phyloP scores from a whole-genome alignment of 139 green algal species.

The Tetratostichococcus sp. region DNA sequence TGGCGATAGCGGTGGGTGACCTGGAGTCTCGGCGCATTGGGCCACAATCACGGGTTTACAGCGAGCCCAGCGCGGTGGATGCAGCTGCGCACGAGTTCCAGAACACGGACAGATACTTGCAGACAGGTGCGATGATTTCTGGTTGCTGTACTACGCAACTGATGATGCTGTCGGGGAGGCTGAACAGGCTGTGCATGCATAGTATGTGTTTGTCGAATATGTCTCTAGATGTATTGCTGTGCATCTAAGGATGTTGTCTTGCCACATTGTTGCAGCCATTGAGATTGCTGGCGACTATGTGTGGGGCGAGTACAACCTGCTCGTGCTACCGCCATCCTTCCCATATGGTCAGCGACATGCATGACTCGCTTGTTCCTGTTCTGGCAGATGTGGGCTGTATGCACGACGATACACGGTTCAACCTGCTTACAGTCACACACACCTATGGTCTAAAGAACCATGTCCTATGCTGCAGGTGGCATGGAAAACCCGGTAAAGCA shows the following conservation, averaged over 20 bases:
- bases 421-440: too few species aligned
- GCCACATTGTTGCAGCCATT: constrained; percentile 51
- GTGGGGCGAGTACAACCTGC: constrained; percentile 91
- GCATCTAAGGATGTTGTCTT: not conserved
- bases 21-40: constrained; percentile 57
- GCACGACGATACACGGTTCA: too few species aligned
- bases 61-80: constrained; percentile 80
- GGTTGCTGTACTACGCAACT: too few species aligned
- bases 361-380: not conserved
- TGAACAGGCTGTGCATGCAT: too few species aligned
- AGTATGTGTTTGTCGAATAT: too few species aligned
- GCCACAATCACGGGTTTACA: constrained; percentile 62
- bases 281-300: constrained; percentile 81
- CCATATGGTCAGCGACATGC: constrained; percentile 47
- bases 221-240: not conserved
- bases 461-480: too few species aligned
- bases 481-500: constrained; percentile 95
- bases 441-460: too few species aligned
- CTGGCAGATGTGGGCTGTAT: too few species aligned
- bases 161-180: too few species aligned
- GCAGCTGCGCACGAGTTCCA: constrained; percentile 82
- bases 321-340: constrained; percentile 89
- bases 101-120: constrained; percentile 76
- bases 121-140: constrained; percentile 40
- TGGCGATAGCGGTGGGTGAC: constrained; percentile 85